Evolutionary conservation across 2,329 filamentous ascomycete genomes (phyloP).

Genomic region (Ilyonectria destructans): DNA sequence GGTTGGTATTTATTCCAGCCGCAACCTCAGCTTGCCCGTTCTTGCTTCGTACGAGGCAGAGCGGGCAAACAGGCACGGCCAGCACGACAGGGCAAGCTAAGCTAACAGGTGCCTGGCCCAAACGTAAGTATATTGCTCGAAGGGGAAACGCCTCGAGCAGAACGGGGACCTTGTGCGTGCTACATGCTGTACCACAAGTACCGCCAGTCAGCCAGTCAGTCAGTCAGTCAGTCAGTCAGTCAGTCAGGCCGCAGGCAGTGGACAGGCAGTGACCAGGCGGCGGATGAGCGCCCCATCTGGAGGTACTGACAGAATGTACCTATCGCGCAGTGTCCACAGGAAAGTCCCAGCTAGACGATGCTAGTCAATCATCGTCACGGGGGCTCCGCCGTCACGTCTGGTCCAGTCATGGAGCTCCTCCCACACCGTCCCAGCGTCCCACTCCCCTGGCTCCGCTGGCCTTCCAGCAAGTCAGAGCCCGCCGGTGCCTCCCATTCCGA

Average conservation of each 20-base stretch:
- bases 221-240: slow-evolving; percentile 9
- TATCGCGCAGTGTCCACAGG: neutral
- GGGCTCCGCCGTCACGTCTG: slow-evolving; percentile 26
- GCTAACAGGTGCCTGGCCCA: slow-evolving; percentile 23
- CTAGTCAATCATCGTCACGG: slow-evolving; percentile 28
- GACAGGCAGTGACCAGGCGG: neutral
- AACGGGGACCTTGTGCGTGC: neutral
- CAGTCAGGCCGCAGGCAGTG: neutral
- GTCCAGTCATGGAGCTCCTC: slow-evolving; percentile 33
- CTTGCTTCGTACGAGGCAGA: slow-evolving; percentile 1
- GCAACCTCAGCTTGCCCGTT: neutral
- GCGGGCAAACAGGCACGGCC: neutral
- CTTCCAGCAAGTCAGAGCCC: slow-evolving; percentile 19
- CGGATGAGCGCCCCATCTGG: neutral
- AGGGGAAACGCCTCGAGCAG: slow-evolving; percentile 27
- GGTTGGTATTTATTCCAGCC: slow-evolving; percentile 32
- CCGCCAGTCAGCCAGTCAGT: no score
- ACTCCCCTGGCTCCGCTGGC: slow-evolving; percentile 1
- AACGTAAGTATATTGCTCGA: slow-evolving; percentile 22
- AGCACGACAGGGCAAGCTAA: slow-evolving; percentile 14
- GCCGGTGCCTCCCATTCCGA: slow-evolving; percentile 26
- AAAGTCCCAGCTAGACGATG: neutral
- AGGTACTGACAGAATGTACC: neutral
- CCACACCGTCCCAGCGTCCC: slow-evolving; percentile 12
- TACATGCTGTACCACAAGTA: slow-evolving; percentile 9